Conservation (phyloP, 2,329 filamentous ascomycete genomes). For the Pyricularia grisea region DNA sequence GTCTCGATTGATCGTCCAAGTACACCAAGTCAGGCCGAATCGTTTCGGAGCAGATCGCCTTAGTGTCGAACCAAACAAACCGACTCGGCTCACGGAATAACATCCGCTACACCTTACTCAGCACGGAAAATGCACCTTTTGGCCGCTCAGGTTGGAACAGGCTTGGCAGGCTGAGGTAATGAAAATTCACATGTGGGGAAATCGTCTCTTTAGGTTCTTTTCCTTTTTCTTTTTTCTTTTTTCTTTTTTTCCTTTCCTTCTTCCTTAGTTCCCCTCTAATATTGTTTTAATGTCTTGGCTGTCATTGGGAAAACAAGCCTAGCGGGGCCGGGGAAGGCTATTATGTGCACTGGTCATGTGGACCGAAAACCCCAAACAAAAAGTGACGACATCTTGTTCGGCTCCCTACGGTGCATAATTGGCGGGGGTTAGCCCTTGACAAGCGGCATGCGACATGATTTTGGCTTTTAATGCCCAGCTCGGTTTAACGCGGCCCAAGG, state of each 20-base stretch:
- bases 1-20: neutral
- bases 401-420: neutral
- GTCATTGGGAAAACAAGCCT: neutral
- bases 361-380: neutral
- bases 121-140: neutral
- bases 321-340: neutral
- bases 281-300: neutral
- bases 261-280: too few relatives aligned
- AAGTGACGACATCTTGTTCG: conserved; percentile 2
- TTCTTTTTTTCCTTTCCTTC: too few relatives aligned
- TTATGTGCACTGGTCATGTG: neutral
- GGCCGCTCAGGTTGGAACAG: neutral
- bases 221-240: too few relatives aligned
- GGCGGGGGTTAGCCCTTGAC: neutral
- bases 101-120: neutral
- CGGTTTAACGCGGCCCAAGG: neutral
- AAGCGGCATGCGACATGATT: neutral
- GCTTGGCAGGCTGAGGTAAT: neutral
- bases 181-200: neutral
- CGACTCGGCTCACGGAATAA: neutral
- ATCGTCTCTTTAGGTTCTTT: neutral
- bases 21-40: neutral
- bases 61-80: neutral
- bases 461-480: neutral
- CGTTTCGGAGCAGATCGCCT: too few relatives aligned